These are phyloP conservation scores for Rhizophagus sp. DNA, from an alignment of 192 early-diverging fungal genomes.

Conservation along the genomic window DNA sequence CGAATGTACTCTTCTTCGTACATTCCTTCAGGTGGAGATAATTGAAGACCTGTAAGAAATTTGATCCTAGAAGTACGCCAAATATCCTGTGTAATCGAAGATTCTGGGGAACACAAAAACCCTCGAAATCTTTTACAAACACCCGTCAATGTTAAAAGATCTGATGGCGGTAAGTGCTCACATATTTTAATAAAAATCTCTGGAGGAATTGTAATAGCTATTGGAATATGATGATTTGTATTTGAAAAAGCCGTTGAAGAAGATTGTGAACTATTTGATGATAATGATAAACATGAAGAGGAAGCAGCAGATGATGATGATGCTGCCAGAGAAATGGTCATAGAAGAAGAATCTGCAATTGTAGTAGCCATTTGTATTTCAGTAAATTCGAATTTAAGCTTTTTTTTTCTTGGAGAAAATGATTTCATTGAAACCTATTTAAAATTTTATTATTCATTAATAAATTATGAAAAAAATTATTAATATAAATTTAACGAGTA, in stretches of 20 bases:
- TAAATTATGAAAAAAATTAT: not conserved
- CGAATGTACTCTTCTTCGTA: slow-evolving; percentile 17
- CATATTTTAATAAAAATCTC: slow-evolving; percentile 32
- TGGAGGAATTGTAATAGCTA: slow-evolving; percentile 21
- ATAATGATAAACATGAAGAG: not conserved
- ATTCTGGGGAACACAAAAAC: slow-evolving; percentile 15
- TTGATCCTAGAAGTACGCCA: slow-evolving; percentile 2
- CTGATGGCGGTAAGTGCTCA: slow-evolving; percentile 25
- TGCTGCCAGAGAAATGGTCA: not conserved
- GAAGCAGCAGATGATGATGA: not conserved
- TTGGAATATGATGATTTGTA: not conserved
- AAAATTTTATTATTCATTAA: not conserved
- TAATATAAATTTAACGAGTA: not conserved
- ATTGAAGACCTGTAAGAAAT: slow-evolving; percentile 1
- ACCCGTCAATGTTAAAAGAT: slow-evolving; percentile 17
- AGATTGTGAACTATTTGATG: not conserved
- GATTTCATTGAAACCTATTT: not conserved
- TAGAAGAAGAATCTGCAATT: not conserved
- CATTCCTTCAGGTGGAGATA: slow-evolving; percentile 29
- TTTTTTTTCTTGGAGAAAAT: not conserved
- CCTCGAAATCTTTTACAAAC: slow-evolving; percentile 22
- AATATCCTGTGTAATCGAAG: slow-evolving; percentile 22
- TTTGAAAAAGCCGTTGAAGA: not conserved
- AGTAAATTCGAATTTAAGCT: not conserved
- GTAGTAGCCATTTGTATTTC: not conserved